Evolutionary conservation across 2,329 filamentous ascomycete species (phyloP).

Genomic region (Fusarium austroafricanum): DNA sequence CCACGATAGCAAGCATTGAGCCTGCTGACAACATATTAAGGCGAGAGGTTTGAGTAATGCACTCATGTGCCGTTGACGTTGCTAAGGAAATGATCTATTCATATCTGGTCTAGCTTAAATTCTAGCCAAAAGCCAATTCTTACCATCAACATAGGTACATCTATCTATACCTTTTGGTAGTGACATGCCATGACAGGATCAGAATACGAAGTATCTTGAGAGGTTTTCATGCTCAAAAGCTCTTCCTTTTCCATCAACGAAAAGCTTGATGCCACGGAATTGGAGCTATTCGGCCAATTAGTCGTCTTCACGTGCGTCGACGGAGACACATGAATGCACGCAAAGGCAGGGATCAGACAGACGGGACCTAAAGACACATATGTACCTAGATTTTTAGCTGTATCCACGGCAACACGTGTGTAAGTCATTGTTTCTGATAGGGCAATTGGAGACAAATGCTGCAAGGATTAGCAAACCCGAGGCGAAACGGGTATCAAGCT

Average conservation of each 20-base stretch:
- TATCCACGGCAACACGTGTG: conserved; percentile 32
- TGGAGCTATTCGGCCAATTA: background rate
- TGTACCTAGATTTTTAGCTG: conserved; percentile 29
- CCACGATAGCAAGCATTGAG: conserved; percentile 7
- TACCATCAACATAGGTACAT: background rate
- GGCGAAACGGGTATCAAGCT: conserved; percentile 5
- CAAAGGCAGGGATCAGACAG: conserved; percentile 18
- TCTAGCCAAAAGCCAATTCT: conserved; percentile 25
- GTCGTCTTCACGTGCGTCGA: conserved; percentile 31
- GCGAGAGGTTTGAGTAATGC: conserved; percentile 13
- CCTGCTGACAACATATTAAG: background rate
- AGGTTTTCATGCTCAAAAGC: background rate
- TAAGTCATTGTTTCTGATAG: conserved; percentile 31
- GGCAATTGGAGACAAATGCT: conserved; percentile 23
- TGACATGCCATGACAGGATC: background rate
- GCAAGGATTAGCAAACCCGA: conserved; percentile 2
- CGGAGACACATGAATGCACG: conserved; percentile 27
- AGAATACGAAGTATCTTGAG: background rate
- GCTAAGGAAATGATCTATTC: conserved; percentile 28
- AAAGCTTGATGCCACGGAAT: background rate
- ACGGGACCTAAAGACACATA: conserved; percentile 24
- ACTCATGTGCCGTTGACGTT: background rate
- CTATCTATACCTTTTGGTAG: background rate
- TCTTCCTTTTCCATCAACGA: background rate
- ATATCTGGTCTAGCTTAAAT: conserved; percentile 28